Base-by-base conservation (phyloP, 768 basidiomycete species). In the Lentinula sp. region DNA sequence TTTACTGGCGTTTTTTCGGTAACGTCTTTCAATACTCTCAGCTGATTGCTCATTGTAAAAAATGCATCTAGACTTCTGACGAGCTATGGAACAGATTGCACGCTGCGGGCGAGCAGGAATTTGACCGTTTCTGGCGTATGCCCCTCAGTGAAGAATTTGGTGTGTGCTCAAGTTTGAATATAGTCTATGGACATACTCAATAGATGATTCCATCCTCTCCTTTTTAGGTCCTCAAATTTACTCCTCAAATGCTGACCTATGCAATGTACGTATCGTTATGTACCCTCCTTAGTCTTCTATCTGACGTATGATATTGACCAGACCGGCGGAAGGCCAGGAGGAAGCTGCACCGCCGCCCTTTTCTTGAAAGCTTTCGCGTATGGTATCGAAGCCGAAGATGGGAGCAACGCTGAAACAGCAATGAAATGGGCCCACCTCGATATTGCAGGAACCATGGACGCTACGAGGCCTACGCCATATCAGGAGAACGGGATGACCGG, bases 81-180 rank as follows among this genome's bases (percentile, higher is more conserved):
- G 73, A 78, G 23, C 84, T 95, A 18, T 95, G 91, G 90, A 67
- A 80, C 40, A 76, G 82, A 58, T 80, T 95, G 10, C 76, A 84
- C 63, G 76, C 69, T 2, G 91, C 93, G 2, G 91, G 90, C 10
- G 83, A 86, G 74, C 72, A 74, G 13, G 89, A 92, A 67, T 82
- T 88, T 67, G 91, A 93, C 72, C 84, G 86, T 58, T 87, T 95
- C 80, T 95, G 93, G 93, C 84, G 93, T 31, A 85, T 95, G 86
- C 93, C 93, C 9, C 82, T 95, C 57, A 87, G 91, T 66, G 90
- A 92, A 48, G 90, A 87, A 60, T 95, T 80, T 65, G 85, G 59
- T 52, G 28, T 15, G 28, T 28, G 28, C 28, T 28, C 28, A 28
- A 28, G 28, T 28, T 28, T 28, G 3, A 3, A 28, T 28, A 0